Evolutionary conservation across 2,329 filamentous ascomycete species (phyloP).

Genomic region (Laburnicola sp.): DNA sequence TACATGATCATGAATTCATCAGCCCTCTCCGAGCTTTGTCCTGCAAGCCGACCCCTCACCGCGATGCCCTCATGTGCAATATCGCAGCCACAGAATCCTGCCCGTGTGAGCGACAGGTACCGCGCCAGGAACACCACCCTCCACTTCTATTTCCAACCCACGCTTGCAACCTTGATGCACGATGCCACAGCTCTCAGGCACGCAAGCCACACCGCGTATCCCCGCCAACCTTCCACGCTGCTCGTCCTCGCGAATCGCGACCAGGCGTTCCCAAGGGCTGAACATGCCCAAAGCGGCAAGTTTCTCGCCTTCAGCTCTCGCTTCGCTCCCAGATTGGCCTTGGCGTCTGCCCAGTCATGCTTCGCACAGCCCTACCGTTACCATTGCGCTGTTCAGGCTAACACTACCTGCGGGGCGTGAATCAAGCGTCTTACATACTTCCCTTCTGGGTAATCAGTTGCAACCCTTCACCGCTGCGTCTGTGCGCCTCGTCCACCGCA

Average conservation of each 20-base stretch:
- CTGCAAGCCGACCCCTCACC: too few relatives aligned
- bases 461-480: constrained; percentile 23
- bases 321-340: constrained; percentile 11
- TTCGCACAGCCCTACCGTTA: constrained; percentile 28
- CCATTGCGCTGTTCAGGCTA: constrained; percentile 17
- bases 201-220: constrained; percentile 16
- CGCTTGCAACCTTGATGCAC: background rate
- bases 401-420: constrained; percentile 13
- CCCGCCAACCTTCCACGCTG: background rate
- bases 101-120: too few relatives aligned
- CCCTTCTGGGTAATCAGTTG: constrained; percentile 12
- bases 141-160: background rate
- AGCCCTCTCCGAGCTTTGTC: too few relatives aligned
- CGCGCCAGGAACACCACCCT: too few relatives aligned
- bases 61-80: too few relatives aligned
- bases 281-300: constrained; percentile 17
- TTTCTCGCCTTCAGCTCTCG: constrained; percentile 20
- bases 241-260: constrained; percentile 1
- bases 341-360: constrained; percentile 10
- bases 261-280: constrained; percentile 17
- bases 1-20: too few relatives aligned
- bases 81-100: too few relatives aligned
- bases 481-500: constrained; percentile 21
- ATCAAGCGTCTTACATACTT: constrained; percentile 16
- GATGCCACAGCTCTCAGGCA: constrained; percentile 3